phyloP scores from a whole-genome alignment of 163 green algal genomes.

The Scenedesmus sp. region DNA sequence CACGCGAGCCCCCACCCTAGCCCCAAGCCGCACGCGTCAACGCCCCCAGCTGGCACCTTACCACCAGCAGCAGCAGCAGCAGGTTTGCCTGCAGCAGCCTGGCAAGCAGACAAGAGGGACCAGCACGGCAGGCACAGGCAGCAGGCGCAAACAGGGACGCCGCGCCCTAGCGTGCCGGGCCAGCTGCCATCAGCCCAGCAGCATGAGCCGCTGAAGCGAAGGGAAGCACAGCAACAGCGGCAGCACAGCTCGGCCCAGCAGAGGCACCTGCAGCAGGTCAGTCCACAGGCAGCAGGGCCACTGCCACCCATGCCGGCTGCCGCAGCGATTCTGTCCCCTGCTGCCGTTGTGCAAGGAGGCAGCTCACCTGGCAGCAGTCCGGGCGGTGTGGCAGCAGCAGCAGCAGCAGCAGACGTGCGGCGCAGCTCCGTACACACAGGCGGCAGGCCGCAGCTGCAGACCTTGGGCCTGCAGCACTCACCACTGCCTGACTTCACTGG shows the following conservation, averaged over 20 bases:
- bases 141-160: not conserved
- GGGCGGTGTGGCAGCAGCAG: not conserved
- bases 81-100: not conserved
- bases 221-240: not conserved
- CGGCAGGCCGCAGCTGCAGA: not conserved
- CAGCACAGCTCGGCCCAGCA: not conserved
- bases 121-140: not conserved
- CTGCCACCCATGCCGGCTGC: not conserved
- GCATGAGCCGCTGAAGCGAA: not conserved
- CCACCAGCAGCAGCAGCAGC: constrained; percentile 10
- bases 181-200: not conserved
- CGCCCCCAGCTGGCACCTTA: not conserved
- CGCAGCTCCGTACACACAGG: not conserved
- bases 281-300: not conserved
- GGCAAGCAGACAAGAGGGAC: not conserved
- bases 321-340: not conserved
- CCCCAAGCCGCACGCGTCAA: not conserved
- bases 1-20: not conserved
- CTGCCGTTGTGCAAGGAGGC: not conserved
- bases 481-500: not conserved
- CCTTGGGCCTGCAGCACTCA: not conserved
- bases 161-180: not conserved
- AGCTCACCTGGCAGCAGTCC: not conserved
- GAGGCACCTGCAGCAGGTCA: not conserved
- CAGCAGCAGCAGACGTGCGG: not conserved